These are phyloP conservation scores for Pinus taeda DNA, from an alignment of 75 land plant genomes.

Conservation along the genomic window DNA sequence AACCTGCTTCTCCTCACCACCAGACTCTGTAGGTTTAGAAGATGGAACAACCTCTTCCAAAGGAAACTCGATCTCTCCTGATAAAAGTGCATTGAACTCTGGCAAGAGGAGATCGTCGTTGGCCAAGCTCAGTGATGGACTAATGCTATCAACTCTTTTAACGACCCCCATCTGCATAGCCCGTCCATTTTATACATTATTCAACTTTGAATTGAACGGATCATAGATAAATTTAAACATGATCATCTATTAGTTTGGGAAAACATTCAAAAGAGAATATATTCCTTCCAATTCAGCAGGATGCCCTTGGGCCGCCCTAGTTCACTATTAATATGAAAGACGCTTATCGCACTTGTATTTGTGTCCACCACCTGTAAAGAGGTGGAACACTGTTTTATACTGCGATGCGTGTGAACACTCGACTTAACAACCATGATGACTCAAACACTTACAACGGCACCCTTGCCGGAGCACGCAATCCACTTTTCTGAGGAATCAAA, in stretches of 20 bases:
- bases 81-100: conserved; percentile 64
- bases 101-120: conserved; percentile 60
- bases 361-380: no score
- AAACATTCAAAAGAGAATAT: not conserved
- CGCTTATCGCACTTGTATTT: no score
- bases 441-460: no score
- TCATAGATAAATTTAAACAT: not conserved
- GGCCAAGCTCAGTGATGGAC: conserved; percentile 32
- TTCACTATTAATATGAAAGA: not conserved
- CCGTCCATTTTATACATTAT: not conserved
- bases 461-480: no score
- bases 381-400: no score
- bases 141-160: conserved; percentile 16
- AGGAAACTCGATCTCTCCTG: conserved; percentile 28
- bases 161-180: conserved; percentile 23
- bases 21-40: not conserved
- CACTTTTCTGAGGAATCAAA: no score
- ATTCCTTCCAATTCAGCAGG: not conserved
- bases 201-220: not conserved
- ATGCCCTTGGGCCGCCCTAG: not conserved
- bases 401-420: no score
- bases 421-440: no score
- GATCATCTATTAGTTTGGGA: not conserved
- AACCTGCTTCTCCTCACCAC: not conserved
- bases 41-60: conserved; percentile 4